These are phyloP conservation scores for Bolboschoenus planiculmis DNA, from an alignment of 176 grass and related monocot genomes.

Conservation along the genomic window DNA sequence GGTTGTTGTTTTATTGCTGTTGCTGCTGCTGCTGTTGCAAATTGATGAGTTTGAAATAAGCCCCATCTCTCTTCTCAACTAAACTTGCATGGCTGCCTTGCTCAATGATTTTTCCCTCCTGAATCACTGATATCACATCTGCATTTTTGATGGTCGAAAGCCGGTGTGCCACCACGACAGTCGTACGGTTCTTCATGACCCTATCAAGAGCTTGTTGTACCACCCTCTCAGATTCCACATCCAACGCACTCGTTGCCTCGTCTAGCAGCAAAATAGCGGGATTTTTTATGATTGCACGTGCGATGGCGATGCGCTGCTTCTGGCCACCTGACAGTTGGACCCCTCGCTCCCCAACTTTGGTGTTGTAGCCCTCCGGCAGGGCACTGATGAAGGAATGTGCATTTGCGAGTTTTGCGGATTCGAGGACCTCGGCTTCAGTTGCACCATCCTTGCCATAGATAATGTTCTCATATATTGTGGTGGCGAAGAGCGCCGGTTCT, in stretches of 20 bases:
- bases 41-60: constrained; percentile 79
- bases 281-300: constrained; percentile 74
- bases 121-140: constrained; percentile 78
- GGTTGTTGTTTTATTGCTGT: constrained; percentile 20
- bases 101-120: constrained; percentile 86
- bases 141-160: constrained; percentile 89
- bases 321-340: constrained; percentile 92
- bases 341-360: constrained; percentile 82
- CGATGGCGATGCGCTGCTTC: constrained; percentile 94
- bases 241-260: constrained; percentile 90
- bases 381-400: constrained; percentile 96
- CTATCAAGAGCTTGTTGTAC: constrained; percentile 79
- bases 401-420: constrained; percentile 83
- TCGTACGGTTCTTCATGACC: constrained; percentile 91
- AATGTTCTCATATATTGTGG: constrained; percentile 94
- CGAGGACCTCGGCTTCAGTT: constrained; percentile 58
- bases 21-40: constrained; percentile 77
- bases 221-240: constrained; percentile 80
- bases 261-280: constrained; percentile 77
- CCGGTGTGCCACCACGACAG: constrained; percentile 81
- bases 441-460: constrained; percentile 80
- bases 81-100: constrained; percentile 61
- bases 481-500: constrained; percentile 84
- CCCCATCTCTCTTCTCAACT: constrained; percentile 58
- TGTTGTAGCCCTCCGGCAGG: constrained; percentile 78